phyloP scores from a whole-genome alignment of 1,284 basidiomycete species.

The Pseudozyma sp. region DNA sequence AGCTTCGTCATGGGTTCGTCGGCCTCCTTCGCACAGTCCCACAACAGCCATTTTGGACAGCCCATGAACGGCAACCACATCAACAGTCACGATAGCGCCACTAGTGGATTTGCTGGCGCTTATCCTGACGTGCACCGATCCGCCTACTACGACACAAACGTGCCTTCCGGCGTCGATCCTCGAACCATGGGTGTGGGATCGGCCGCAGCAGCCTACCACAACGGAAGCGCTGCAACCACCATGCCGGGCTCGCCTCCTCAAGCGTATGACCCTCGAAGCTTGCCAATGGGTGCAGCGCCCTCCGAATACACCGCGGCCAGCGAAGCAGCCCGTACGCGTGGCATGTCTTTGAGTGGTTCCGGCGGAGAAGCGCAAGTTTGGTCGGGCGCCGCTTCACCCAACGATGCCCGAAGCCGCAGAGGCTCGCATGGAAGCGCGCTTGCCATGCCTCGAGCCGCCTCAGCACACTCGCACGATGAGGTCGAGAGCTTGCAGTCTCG shows the following conservation, averaged over 20 bases:
- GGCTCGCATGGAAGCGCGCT: conserved; percentile 19
- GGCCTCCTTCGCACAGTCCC: conserved; percentile 26
- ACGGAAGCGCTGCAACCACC: background rate
- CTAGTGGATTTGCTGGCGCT: conserved; percentile 10
- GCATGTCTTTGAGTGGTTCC: conserved; percentile 6
- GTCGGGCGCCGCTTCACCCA: conserved; percentile 13
- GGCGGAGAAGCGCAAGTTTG: conserved; percentile 3
- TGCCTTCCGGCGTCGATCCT: conserved; percentile 25
- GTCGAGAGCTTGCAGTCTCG: conserved; percentile 10
- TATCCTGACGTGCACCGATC: conserved; percentile 36
- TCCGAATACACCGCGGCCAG: conserved; percentile 22
- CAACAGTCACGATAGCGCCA: conserved; percentile 4
- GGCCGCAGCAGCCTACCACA: conserved; percentile 25
- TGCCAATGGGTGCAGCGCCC: conserved; percentile 29
- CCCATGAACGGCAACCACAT: background rate
- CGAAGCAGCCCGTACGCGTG: conserved; percentile 22
- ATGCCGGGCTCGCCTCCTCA: conserved; percentile 3
- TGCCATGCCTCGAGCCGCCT: conserved; percentile 15
- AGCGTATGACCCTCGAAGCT: conserved; percentile 7
- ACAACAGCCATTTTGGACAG: conserved; percentile 18
- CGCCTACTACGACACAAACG: conserved; percentile 27
- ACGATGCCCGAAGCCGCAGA: conserved; percentile 17
- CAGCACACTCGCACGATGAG: conserved; percentile 8
- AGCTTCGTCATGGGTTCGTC: conserved; percentile 36
- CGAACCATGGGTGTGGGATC: conserved; percentile 18